A percentile compares a stretch with the other conserved stretches of the same genome.
Conservation (phyloP, 495 filamentous ascomycete genomes). For the Aspergillus nanangensis region DNA sequence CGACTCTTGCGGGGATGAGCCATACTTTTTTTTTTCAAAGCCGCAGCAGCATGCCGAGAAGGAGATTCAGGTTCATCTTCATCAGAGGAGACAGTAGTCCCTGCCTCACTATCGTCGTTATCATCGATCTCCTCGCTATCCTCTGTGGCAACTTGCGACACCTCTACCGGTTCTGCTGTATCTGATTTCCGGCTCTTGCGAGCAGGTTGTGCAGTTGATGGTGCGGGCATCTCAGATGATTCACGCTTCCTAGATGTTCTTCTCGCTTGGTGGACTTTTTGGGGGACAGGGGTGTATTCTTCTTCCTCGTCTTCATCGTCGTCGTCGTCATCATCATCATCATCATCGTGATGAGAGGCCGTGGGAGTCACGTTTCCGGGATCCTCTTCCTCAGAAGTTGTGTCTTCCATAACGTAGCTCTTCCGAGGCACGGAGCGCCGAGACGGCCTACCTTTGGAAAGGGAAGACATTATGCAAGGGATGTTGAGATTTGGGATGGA, state of each 20-base stretch:
- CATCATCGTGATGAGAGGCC: slow-evolving; percentile 34
- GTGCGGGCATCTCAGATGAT: slow-evolving; percentile 49
- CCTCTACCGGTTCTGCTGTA: slow-evolving; percentile 11
- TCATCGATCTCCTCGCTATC: slow-evolving; percentile 2
- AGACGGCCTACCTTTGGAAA: slow-evolving; percentile 68
- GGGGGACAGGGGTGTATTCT: slow-evolving; percentile 74
- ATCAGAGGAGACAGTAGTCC: slow-evolving; percentile 23
- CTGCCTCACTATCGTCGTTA: slow-evolving; percentile 45
- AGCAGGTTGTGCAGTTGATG: slow-evolving; percentile 22
- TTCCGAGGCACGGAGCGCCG: slow-evolving; percentile 68
- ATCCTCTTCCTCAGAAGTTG: slow-evolving; percentile 61
- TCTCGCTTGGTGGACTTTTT: slow-evolving; percentile 36
- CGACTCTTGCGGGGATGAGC: slow-evolving; percentile 52
- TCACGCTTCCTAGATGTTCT: slow-evolving; percentile 51
- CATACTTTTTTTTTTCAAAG: slow-evolving; percentile 65
- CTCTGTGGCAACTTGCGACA: slow-evolving; percentile 19
- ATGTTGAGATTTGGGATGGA: slow-evolving; percentile 13
- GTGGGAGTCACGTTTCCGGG: slow-evolving; percentile 50
- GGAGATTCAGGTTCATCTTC: slow-evolving; percentile 56
- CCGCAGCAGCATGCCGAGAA: slow-evolving; percentile 55
- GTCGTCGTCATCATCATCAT: slow-evolving; percentile 57
- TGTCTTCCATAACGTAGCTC: slow-evolving; percentile 68
- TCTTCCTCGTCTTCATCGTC: slow-evolving; percentile 55
- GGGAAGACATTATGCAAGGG: slow-evolving; percentile 44
- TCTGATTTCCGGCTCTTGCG: slow-evolving; percentile 17